Percentiles rank a stretch among this genome's conserved stretches.
phyloP scores from a whole-genome alignment of 2,329 filamentous ascomycete genomes.

The Clarireedia paspali region DNA sequence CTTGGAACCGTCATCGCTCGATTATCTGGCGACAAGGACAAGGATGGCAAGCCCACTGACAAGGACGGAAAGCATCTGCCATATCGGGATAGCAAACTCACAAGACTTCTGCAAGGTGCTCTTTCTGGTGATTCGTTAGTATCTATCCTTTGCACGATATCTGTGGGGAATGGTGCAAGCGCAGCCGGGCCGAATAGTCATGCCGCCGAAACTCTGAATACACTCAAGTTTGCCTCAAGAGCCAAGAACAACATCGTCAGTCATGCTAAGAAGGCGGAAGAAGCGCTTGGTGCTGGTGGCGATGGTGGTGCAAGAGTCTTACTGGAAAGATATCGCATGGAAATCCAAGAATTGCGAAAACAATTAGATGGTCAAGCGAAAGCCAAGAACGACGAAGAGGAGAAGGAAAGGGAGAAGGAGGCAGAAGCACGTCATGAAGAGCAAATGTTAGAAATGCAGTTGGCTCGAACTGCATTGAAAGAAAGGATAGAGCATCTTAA shows the following conservation, averaged over 20 bases:
- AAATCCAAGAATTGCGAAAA: conserved; percentile 55
- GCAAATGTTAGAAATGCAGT: conserved; percentile 97
- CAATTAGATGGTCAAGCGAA: conserved; percentile 82
- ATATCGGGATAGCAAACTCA: conserved; percentile 96
- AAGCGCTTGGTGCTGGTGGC: conserved; percentile 71
- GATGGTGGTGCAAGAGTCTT: conserved; percentile 82
- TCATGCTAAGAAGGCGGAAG: conserved; percentile 85
- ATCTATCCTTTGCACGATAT: conserved; percentile 95
- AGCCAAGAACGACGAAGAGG: conserved; percentile 58
- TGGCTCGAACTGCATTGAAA: conserved; percentile 89
- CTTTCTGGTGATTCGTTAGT: conserved; percentile 90
- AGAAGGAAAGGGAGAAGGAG: conserved; percentile 68
- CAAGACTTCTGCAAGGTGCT: conserved; percentile 82
- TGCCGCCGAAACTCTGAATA: conserved; percentile 85
- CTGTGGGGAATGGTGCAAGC: conserved; percentile 72
- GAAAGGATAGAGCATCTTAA: conserved; percentile 97
- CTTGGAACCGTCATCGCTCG: conserved; percentile 91
- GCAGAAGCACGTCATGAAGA: conserved; percentile 85
- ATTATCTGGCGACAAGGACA: conserved; percentile 84
- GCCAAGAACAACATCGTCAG: conserved; percentile 98
- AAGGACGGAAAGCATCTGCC: conserved; percentile 89
- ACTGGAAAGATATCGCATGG: conserved; percentile 81
- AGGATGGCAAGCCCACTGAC: conserved; percentile 62
- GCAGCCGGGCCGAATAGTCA: conserved; percentile 65
- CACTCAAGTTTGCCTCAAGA: conserved; percentile 89